Evolutionary conservation across 2,329 filamentous ascomycete species (phyloP), one percentile per base, ranked within the genome.

Genomic region (Colletotrichum somersetense): DNA sequence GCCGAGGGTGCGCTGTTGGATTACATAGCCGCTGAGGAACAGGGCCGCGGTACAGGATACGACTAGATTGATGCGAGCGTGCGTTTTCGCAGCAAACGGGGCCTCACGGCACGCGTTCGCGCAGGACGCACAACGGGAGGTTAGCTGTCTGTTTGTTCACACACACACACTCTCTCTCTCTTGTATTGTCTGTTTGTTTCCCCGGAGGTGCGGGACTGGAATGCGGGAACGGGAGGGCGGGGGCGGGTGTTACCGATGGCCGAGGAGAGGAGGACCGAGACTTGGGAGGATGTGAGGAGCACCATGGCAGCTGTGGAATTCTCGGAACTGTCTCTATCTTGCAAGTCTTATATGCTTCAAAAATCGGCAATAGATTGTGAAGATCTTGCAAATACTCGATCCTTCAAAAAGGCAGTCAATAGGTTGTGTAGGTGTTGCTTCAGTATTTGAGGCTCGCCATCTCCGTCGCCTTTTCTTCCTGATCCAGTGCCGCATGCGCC

Each of bases 1-100:
- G 74, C 88, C 89, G 5, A 97, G 89, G 0, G 94, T 96, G 77
- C 94, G 90, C 81, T 98, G 95, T 78, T 98, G 95, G 65, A 97
- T 88, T 3, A 91, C 89, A 80, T 97, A 97, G 77, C 95, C 95
- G 63, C 93, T 94, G 42, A 97, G 86, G 81, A 98, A 98, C 35
- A 98, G 90, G 5, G 95, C 89, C 48, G 91, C 81, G 3, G 95
- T 97, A 82, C 94, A 97, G 35, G 93, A 80, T 74, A 93, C 84
- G 71, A 97, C 92, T 91, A 71, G 3, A 40, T 48, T 23, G 67
- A 53, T 57, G 30, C 55, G 61, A 42, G 30, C 16, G 35, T 18
- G 63, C 66, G 61, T 65, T 56, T 61, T 61, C 64, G 59, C 66
- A 30, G 26, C 62, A 56, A 64, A 63, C 55, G 65, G 68, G 68